Evolutionary conservation across 2,329 filamentous ascomycete species (phyloP), one percentile per base, ranked within the genome.

Genomic region (Apiospora phragmitis): DNA sequence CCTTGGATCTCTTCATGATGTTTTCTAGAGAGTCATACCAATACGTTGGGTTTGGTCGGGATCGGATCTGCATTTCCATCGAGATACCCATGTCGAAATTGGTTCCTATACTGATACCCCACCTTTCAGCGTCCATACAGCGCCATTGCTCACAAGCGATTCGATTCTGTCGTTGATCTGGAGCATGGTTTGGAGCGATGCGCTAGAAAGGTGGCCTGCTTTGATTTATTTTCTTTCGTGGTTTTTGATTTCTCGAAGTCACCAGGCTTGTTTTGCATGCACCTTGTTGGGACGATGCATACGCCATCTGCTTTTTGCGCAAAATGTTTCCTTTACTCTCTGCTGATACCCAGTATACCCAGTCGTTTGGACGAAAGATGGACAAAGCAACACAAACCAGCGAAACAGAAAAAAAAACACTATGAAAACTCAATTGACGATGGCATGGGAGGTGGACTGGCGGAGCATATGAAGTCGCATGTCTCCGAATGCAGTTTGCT

Each of bases 341-440:
- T 76, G 75, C 79, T 80, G 79, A 80, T 80, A 80, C 79, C 79
- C 79, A 80, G 78, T 80, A 80, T 80, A 80, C 79, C 78, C 78
- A 76, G 74, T 78, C 76, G 70, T 78, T 79, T 76, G 74, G 74
- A 76, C 75, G 72, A 74, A 73, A 71, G 71, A 73, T 72, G 74
- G 72, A 74, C 71, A 71, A 68, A 68, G 67, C 67, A 68, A 74
- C 74, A 73, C 74, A 73, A 76, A 74, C 72, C 72, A 71, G 70
- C 70, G 73, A 74, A 71, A 74, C 74, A 72, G 70, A 68, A 69
- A 72, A 72, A 73, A 72, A 73, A 73, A 75, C 72, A 73, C 43
- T 68, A 65, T 65, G 70, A 67, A 42, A 62, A 62, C 55, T 62
- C 55, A 62, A 62, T 62, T 62, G 55, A 62, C 55, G 55, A 62